Conservation (phyloP, 2,329 filamentous ascomycete species). For the Neonectria magnoliae region DNA sequence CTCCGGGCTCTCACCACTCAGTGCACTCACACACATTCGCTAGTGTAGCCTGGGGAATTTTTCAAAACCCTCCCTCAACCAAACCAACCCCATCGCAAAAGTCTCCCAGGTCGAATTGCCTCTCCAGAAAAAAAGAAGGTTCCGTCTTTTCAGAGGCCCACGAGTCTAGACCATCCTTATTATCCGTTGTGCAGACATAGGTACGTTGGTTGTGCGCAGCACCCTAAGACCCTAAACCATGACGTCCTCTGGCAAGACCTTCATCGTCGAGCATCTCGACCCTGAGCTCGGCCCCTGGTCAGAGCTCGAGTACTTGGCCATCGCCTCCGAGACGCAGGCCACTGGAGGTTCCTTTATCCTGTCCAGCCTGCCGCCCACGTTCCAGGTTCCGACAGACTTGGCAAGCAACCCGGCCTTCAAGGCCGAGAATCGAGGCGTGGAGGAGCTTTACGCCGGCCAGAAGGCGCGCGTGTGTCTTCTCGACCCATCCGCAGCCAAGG, state of each 20-base stretch:
- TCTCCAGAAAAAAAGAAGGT: not conserved
- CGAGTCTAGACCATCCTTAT: not conserved
- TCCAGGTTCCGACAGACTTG: conserved; percentile 71
- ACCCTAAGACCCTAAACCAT: conserved; percentile 41
- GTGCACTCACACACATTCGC: not conserved
- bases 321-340: conserved; percentile 81
- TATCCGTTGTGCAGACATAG: not conserved
- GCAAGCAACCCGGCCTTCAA: conserved; percentile 69
- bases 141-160: not conserved
- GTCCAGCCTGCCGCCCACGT: conserved; percentile 77
- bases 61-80: conserved; percentile 13
- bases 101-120: not conserved
- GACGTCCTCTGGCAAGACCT: conserved; percentile 69
- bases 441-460: conserved; percentile 78
- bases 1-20: conserved; percentile 4
- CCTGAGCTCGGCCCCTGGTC: conserved; percentile 95
- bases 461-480: conserved; percentile 87
- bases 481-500: conserved; percentile 84
- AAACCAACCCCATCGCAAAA: conserved; percentile 6
- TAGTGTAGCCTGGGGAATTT: conserved; percentile 21
- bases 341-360: conserved; percentile 78
- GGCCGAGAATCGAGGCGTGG: conserved; percentile 81
- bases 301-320: conserved; percentile 88
- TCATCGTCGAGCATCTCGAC: conserved; percentile 97
- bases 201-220: not conserved